Conservation (phyloP, 257 asterid genomes). For the Dorcoceras hygrometricum region DNA sequence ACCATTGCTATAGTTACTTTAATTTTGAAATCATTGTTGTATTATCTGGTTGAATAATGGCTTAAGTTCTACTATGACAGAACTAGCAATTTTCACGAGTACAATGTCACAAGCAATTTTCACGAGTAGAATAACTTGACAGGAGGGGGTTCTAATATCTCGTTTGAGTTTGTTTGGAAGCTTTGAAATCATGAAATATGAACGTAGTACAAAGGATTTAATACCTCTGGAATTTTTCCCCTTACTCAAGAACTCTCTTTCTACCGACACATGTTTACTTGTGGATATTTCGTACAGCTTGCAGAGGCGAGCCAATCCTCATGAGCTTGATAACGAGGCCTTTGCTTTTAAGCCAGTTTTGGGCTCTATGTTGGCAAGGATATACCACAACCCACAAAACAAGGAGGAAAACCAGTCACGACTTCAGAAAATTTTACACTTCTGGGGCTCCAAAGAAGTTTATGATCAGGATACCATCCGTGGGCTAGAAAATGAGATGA, state of each 20-base stretch:
- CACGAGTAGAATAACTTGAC: not conserved
- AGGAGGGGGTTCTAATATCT: not conserved
- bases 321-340: conserved; percentile 87
- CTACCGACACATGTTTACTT: conserved; percentile 1
- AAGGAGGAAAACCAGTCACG: conserved; percentile 96
- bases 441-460: conserved; percentile 97
- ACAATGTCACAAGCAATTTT: not conserved
- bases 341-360: conserved; percentile 89
- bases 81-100: not conserved
- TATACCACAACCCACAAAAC: conserved; percentile 84
- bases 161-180: not conserved
- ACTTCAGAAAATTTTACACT: conserved; percentile 80
- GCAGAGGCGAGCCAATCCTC: conserved; percentile 80
- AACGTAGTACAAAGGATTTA: not conserved
- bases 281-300: conserved; percentile 52
- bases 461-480: conserved; percentile 80
- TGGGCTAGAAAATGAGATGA: conserved; percentile 76
- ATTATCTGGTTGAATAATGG: not conserved
- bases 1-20: not conserved
- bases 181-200: not conserved
- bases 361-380: conserved; percentile 89
- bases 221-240: not conserved
- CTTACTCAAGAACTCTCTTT: not conserved
- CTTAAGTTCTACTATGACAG: not conserved
- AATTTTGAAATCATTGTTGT: not conserved